Evolutionary conservation across 768 basidiomycete species (phyloP).

Genomic region (Paxillus rubicundulus): DNA sequence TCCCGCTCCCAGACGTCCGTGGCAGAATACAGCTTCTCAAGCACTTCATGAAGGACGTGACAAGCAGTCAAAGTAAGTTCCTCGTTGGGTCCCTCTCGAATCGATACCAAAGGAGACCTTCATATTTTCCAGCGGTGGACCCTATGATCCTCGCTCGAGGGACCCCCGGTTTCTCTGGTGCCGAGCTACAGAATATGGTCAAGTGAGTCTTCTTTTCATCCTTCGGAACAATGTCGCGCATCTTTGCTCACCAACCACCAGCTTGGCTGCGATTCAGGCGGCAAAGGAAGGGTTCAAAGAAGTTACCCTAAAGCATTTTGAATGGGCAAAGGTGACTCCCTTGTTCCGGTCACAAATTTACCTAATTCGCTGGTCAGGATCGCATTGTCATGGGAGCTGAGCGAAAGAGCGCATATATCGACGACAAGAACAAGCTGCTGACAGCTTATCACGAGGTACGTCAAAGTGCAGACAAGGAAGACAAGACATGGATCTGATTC

Average conservation of each 20-base stretch:
- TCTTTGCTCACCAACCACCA: constrained; percentile 21
- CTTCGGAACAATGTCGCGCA: not conserved
- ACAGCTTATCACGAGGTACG: constrained; percentile 95
- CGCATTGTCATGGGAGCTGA: constrained; percentile 97
- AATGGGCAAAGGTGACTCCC: constrained; percentile 89
- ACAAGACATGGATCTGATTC: constrained; percentile 7
- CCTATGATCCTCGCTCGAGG: constrained; percentile 87
- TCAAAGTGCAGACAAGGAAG: not conserved
- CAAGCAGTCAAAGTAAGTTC: constrained; percentile 51
- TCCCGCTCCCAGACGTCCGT: constrained; percentile 92
- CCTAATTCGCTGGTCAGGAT: constrained; percentile 47
- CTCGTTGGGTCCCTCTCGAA: not conserved
- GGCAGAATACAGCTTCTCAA: constrained; percentile 90
- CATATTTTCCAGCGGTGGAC: constrained; percentile 61
- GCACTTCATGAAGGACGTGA: constrained; percentile 87
- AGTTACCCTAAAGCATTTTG: constrained; percentile 81
- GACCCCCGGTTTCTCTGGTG: constrained; percentile 95
- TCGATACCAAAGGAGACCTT: not conserved
- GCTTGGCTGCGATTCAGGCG: constrained; percentile 93
- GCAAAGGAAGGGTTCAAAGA: constrained; percentile 74
- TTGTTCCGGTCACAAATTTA: not conserved
- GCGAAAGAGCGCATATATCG: constrained; percentile 84
- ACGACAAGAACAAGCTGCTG: constrained; percentile 79
- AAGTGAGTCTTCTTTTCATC: constrained; percentile 56
- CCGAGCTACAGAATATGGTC: constrained; percentile 95